Evolutionary conservation across 495 filamentous ascomycete species (phyloP).

Genomic region (Xeromyces bisporus): DNA sequence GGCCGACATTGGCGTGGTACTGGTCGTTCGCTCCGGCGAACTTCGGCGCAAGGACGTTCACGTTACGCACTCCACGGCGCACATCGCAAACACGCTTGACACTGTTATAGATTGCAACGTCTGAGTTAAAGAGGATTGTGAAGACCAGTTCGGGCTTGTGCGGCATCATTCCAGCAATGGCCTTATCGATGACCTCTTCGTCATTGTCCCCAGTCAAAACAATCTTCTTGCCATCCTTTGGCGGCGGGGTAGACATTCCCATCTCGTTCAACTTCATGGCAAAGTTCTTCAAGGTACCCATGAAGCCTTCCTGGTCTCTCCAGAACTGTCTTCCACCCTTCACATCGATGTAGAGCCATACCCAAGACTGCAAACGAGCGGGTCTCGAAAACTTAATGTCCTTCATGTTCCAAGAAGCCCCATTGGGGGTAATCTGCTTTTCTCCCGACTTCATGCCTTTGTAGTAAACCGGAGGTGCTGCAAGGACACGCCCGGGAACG

Average conservation of each 20-base stretch:
- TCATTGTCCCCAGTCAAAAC: conserved; percentile 4
- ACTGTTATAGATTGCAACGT: conserved; percentile 40
- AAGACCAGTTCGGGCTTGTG: conserved; percentile 37
- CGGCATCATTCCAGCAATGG: conserved; percentile 15
- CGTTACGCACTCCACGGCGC: conserved; percentile 43
- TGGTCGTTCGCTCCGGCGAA: conserved; percentile 26
- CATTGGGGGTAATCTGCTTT: conserved; percentile 10
- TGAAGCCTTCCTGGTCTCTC: conserved; percentile 2
- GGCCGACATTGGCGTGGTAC: conserved; percentile 56
- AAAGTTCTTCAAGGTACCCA: conserved; percentile 5
- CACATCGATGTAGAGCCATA: conserved; percentile 12
- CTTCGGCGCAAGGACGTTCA: conserved; percentile 40
- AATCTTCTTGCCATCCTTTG: conserved; percentile 7
- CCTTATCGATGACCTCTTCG: conserved; percentile 9
- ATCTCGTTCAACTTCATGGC: conserved; percentile 11
- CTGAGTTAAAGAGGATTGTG: conserved; percentile 38
- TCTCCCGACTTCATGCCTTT: conserved; percentile 9
- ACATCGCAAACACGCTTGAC: conserved; percentile 55
- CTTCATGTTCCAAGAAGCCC: conserved; percentile 41
- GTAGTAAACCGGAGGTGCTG: conserved; percentile 38
- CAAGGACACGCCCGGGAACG: conserved; percentile 45
- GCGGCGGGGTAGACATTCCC: conserved; percentile 11
- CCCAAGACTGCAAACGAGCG: conserved; percentile 22
- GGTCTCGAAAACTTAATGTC: conserved; percentile 25
- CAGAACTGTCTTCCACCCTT: conserved; percentile 1